Percentiles rank a stretch among this genome's conserved stretches.
Conservation (phyloP, 768 basidiomycete genomes). For the Auriscalpium microsporum region DNA sequence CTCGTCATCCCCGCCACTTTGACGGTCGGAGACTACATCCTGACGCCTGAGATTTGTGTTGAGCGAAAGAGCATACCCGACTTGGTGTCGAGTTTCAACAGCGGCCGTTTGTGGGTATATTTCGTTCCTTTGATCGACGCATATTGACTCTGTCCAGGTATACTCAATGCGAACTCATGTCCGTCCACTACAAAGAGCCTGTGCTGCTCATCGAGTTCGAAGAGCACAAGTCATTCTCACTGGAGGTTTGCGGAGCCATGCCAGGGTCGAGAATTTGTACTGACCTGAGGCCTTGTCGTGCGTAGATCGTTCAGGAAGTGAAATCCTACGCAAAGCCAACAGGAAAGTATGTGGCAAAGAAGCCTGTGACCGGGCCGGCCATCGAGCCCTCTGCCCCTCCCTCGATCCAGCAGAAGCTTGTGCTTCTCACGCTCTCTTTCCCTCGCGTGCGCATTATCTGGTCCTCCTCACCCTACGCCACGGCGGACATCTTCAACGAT, state of each 20-base stretch:
- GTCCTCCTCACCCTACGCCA: conserved; percentile 93
- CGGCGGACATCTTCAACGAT: conserved; percentile 86
- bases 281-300: not conserved
- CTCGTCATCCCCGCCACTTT: conserved; percentile 86
- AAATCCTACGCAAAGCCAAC: conserved; percentile 60
- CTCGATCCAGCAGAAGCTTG: conserved; percentile 84
- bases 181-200: conserved; percentile 89
- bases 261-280: not conserved
- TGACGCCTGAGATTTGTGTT: conserved; percentile 92
- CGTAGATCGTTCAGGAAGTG: conserved; percentile 52
- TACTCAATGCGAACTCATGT: conserved; percentile 96
- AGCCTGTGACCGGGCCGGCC: conserved; percentile 27
- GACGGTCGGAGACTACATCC: conserved; percentile 92
- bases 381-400: conserved; percentile 33
- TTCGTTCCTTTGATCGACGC: conserved; percentile 8
- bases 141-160: conserved; percentile 44
- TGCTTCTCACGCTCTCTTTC: conserved; percentile 81
- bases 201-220: conserved; percentile 95
- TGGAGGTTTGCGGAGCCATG: conserved; percentile 51
- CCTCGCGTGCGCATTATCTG: conserved; percentile 92
- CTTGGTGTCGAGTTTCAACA: conserved; percentile 87
- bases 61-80: conserved; percentile 95
- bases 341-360: conserved; percentile 48
- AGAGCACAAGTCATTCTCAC: conserved; percentile 89
- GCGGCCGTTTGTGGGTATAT: conserved; percentile 72